Conservation (phyloP, 805 yeast species). For the Wickerhamiella qilinensis region DNA sequence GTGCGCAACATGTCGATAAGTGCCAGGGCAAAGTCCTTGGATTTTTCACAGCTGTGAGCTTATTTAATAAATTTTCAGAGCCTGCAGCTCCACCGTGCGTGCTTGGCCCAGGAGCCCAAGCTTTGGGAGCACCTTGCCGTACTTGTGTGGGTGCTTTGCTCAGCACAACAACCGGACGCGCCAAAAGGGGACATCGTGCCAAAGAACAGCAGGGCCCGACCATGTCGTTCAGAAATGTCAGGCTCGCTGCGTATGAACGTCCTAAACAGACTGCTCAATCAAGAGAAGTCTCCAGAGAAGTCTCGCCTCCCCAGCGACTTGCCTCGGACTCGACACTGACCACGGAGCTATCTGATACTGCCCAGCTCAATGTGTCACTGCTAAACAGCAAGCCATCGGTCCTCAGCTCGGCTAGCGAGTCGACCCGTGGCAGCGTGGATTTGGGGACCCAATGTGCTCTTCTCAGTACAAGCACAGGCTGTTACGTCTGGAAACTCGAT, state of each 20-base stretch:
- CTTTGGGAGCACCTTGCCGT: too few relatives aligned
- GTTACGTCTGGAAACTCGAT: constrained; percentile 53
- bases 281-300: neutral
- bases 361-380: constrained; percentile 39
- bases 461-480: constrained; percentile 31
- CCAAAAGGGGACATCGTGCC: too few relatives aligned
- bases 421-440: constrained; percentile 31
- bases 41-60: neutral
- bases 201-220: too few relatives aligned
- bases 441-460: constrained; percentile 33
- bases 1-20: constrained; percentile 22
- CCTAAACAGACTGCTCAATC: neutral
- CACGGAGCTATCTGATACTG: constrained; percentile 39
- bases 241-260: neutral
- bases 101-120: neutral
- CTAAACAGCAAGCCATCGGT: constrained; percentile 40
- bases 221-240: neutral
- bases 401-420: constrained; percentile 13
- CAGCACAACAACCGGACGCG: too few relatives aligned
- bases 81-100: too few relatives aligned
- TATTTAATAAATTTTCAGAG: neutral
- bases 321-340: neutral
- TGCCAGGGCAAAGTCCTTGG: neutral
- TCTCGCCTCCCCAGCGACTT: neutral
- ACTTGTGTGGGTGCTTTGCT: too few relatives aligned